phyloP scores from a whole-genome alignment of 2,329 filamentous ascomycete species.

The Sphaerulina musiva region DNA sequence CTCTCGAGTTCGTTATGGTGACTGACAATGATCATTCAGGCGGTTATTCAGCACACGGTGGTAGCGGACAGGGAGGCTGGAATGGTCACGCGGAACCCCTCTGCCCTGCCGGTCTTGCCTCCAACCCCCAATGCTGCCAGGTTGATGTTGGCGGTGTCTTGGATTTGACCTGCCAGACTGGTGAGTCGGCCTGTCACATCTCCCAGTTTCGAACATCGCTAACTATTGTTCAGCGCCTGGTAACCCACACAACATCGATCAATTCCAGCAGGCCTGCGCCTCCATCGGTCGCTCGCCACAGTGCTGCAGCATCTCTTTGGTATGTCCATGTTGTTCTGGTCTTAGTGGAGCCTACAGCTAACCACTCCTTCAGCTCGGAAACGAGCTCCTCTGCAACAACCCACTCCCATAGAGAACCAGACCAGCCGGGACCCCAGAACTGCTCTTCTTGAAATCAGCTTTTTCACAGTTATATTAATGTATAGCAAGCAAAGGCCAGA shows the following conservation, averaged over 20 bases:
- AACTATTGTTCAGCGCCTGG: conserved; percentile 1
- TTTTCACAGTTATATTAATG: background rate
- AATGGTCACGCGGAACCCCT: background rate
- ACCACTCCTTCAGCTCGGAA: conserved; percentile 3
- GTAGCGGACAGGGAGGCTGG: background rate
- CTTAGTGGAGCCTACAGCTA: background rate
- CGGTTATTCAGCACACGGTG: background rate
- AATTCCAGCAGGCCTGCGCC: conserved; percentile 65
- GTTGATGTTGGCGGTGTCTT: conserved; percentile 1
- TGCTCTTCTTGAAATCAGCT: background rate
- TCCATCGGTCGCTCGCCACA: conserved; percentile 1
- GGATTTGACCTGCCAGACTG: conserved; percentile 4
- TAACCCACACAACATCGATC: conserved; percentile 74
- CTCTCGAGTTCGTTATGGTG: no score
- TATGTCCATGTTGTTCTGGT: background rate
- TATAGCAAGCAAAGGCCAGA: background rate
- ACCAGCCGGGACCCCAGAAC: background rate
- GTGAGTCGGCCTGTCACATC: background rate
- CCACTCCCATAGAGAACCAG: background rate
- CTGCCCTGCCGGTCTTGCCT: background rate
- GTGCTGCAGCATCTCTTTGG: conserved; percentile 6
- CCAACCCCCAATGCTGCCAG: conserved; percentile 10
- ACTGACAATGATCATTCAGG: background rate
- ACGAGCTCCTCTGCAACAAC: conserved; percentile 7
- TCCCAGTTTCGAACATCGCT: background rate